Evolutionary conservation across 768 basidiomycete species (phyloP).

Genomic region (Mycena amicta): DNA sequence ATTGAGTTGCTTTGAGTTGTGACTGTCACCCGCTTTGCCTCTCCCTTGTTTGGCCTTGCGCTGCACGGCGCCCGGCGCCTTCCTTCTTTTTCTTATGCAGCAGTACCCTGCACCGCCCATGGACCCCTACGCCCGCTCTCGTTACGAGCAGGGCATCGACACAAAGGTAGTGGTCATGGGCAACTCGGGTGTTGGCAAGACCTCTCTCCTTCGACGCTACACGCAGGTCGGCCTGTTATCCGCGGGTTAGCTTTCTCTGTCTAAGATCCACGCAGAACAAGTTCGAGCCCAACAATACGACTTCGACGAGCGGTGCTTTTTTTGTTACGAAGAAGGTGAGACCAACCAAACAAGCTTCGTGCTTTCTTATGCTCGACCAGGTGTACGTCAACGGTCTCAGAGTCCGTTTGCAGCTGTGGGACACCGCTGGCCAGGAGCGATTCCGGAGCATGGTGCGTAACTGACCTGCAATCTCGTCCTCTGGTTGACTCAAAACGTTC

Average conservation of each 20-base stretch:
- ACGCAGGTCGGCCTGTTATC: slow-evolving; percentile 36
- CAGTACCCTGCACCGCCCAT: slow-evolving; percentile 50
- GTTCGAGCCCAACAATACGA: slow-evolving; percentile 86
- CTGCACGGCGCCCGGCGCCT: slow-evolving; percentile 16
- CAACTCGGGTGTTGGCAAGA: slow-evolving; percentile 86
- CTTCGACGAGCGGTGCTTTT: slow-evolving; percentile 90
- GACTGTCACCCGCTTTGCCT: neutral
- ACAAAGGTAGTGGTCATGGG: slow-evolving; percentile 97
- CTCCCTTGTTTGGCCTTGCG: slow-evolving; percentile 6
- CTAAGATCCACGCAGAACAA: slow-evolving; percentile 89
- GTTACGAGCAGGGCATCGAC: slow-evolving; percentile 85
- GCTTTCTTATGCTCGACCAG: neutral
- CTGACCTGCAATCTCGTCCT: slow-evolving; percentile 12
- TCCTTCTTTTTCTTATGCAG: slow-evolving; percentile 47
- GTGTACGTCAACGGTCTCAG: slow-evolving; percentile 75
- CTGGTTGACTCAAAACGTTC: slow-evolving; percentile 22
- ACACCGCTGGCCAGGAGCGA: slow-evolving; percentile 92
- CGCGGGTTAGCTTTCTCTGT: neutral
- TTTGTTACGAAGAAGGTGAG: slow-evolving; percentile 90
- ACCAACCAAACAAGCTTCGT: neutral
- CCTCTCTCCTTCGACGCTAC: slow-evolving; percentile 87
- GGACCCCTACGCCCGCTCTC: slow-evolving; percentile 68
- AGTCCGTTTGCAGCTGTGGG: slow-evolving; percentile 88
- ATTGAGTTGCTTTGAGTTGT: neutral
- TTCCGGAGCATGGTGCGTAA: slow-evolving; percentile 83